Percentiles rank a stretch among this genome's conserved stretches.
Evolutionary conservation across 2,329 filamentous ascomycete species (phyloP).

Genomic region (Nannizzia gypsea): DNA sequence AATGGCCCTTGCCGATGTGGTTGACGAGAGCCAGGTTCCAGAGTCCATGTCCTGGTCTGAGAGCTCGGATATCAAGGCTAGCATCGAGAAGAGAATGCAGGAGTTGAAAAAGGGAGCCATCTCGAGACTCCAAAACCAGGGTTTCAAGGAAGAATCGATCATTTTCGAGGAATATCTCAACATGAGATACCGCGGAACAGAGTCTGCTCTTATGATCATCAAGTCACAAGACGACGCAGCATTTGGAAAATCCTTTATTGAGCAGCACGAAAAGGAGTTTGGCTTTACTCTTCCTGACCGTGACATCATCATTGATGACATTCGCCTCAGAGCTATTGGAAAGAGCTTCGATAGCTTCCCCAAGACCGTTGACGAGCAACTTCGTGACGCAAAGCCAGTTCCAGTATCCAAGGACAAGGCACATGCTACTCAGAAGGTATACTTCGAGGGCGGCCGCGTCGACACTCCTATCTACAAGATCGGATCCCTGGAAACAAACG

Average conservation of each 20-base stretch:
- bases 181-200: conserved; percentile 81
- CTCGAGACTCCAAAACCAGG: conserved; percentile 58
- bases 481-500: conserved; percentile 58
- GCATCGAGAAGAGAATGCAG: conserved; percentile 61
- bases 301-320: conserved; percentile 82
- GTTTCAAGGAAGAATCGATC: conserved; percentile 62
- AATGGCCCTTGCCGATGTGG: conserved; percentile 81
- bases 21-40: conserved; percentile 64
- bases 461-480: conserved; percentile 77
- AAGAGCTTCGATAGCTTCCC: conserved; percentile 72
- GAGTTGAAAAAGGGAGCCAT: conserved; percentile 67
- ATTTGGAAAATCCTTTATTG: conserved; percentile 72
- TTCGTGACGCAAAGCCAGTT: conserved; percentile 55
- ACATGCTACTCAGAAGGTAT: conserved; percentile 59
- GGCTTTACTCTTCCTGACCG: conserved; percentile 77
- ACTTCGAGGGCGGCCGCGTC: conserved; percentile 68
- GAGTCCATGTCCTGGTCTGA: conserved; percentile 51
- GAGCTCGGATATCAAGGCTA: conserved; percentile 45
- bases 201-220: conserved; percentile 81
- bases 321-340: conserved; percentile 76
- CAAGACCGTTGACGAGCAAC: conserved; percentile 72
- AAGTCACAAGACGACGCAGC: conserved; percentile 65
- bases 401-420: conserved; percentile 49
- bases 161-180: conserved; percentile 88
- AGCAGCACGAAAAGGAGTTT: conserved; percentile 84